These are phyloP conservation scores for Pyricularia grisea DNA, from an alignment of 2,329 filamentous ascomycete species.

Conservation along the genomic window DNA sequence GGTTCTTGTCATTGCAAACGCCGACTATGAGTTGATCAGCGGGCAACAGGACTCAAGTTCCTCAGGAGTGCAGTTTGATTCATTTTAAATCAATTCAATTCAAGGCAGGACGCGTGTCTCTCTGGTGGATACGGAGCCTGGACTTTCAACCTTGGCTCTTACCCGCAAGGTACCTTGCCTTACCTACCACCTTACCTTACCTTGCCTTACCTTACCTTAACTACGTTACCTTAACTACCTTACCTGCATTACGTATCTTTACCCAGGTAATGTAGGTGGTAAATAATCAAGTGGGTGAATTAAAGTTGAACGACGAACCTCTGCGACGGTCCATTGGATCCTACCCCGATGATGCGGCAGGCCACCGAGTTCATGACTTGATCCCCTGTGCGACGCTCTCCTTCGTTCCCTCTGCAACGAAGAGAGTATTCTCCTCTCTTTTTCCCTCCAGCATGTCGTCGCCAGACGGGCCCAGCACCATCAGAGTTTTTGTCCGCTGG, in stretches of 20 bases:
- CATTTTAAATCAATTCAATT: not conserved
- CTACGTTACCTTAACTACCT: too few species aligned
- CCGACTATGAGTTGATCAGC: not conserved
- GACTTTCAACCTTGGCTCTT: not conserved
- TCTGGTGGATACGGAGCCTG: not conserved
- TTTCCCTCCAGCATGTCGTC: conserved; percentile 30
- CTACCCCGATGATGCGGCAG: not conserved
- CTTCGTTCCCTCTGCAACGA: not conserved
- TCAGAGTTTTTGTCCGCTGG: conserved; percentile 94
- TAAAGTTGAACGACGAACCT: not conserved
- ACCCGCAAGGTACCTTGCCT: not conserved
- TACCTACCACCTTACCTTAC: not conserved
- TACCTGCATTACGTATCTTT: not conserved
- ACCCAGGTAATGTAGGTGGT: not conserved
- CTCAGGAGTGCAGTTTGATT: not conserved
- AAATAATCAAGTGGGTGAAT: not conserved
- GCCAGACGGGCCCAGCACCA: conserved; percentile 49
- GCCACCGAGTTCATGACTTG: not conserved
- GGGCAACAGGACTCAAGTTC: not conserved
- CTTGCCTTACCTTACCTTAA: too few species aligned
- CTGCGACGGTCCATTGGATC: not conserved
- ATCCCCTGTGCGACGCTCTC: not conserved
- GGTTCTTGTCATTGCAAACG: not conserved
- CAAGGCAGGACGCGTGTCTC: not conserved
- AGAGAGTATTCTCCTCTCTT: not conserved